These are phyloP conservation scores for Cladosporium colombiae DNA, from an alignment of 2,329 filamentous ascomycete genomes.

Conservation along the genomic window DNA sequence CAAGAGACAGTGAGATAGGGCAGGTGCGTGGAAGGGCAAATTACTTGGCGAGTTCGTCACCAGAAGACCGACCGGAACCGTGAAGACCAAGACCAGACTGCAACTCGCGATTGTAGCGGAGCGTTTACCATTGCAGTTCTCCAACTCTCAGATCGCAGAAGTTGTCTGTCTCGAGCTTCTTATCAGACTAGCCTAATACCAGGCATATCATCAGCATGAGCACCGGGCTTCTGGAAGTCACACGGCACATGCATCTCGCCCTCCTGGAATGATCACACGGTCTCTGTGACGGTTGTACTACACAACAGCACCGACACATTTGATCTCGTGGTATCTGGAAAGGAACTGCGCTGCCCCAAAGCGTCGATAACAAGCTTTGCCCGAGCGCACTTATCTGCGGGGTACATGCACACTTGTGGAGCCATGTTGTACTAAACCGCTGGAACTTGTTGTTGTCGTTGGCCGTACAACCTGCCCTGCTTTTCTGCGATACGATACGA, in stretches of 20 bases:
- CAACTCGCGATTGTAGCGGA: not conserved
- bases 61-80: not conserved
- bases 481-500: not conserved
- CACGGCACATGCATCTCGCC: not conserved
- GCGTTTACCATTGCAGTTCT: too few relatives aligned
- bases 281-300: not conserved
- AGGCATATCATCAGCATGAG: not conserved
- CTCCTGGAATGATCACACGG: not conserved
- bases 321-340: not conserved
- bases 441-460: not conserved
- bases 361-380: not conserved
- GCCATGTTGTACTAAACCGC: constrained; percentile 1
- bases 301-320: not conserved
- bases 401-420: not conserved
- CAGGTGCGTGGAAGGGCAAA: not conserved
- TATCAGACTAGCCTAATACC: not conserved
- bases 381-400: constrained; percentile 1
- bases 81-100: not conserved
- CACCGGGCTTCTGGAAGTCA: not conserved
- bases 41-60: not conserved
- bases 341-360: not conserved
- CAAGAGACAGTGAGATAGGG: not conserved
- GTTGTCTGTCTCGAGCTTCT: not conserved
- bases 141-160: not conserved
- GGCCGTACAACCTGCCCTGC: not conserved